These are phyloP conservation scores for Eimeria zaria DNA, from an alignment of 169 alveolate species.

Conservation along the genomic window DNA sequence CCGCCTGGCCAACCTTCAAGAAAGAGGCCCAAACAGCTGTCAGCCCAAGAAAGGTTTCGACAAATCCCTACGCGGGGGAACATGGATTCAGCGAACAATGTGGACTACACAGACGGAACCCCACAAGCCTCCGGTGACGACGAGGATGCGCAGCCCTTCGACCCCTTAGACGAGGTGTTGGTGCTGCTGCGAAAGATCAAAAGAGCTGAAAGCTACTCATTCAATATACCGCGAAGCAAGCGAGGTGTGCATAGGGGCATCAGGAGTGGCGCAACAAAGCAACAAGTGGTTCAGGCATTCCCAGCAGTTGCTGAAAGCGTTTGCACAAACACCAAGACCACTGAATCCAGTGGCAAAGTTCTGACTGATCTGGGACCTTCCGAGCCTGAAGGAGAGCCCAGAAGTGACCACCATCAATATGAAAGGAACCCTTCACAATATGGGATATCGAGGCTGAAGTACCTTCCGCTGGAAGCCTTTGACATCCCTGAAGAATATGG, in stretches of 20 bases:
- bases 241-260: neutral
- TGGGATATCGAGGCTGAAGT: constrained; percentile 1
- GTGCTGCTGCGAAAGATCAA: constrained; percentile 47
- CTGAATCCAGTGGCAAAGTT: neutral
- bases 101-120: neutral
- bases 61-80: neutral
- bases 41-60: neutral
- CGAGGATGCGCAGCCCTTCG: constrained; percentile 35
- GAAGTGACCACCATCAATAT: neutral
- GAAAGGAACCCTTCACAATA: neutral
- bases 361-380: neutral
- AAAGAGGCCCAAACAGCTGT: neutral
- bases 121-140: constrained; percentile 50
- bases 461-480: constrained; percentile 67
- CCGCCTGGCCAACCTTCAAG: neutral
- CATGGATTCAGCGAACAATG: neutral
- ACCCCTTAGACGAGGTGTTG: constrained; percentile 65
- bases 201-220: constrained; percentile 23
- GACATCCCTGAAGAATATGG: constrained; percentile 76
- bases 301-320: constrained; percentile 12
- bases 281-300: neutral
- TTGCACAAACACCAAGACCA: neutral
- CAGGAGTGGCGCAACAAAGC: neutral
- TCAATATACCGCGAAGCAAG: neutral
- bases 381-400: neutral